phyloP scores from a whole-genome alignment of 495 filamentous ascomycete genomes.

The Bryoglossum gracile region DNA sequence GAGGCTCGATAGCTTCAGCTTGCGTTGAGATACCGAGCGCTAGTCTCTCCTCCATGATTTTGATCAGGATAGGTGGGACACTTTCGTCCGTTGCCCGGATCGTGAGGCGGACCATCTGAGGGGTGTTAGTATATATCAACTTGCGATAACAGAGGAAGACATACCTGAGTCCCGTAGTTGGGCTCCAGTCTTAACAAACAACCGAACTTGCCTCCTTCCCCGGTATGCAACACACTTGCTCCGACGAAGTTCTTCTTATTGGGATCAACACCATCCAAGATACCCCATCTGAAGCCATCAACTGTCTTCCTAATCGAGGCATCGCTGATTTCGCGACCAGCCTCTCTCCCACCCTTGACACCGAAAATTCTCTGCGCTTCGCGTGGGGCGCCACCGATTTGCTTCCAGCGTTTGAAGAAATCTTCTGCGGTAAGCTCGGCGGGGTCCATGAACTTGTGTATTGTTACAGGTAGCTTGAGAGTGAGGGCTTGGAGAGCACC shows the following conservation, averaged over 20 bases:
- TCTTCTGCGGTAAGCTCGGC: constrained; percentile 78
- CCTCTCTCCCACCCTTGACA: constrained; percentile 38
- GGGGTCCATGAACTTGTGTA: constrained; percentile 94
- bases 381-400: constrained; percentile 82
- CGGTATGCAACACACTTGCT: constrained; percentile 81
- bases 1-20: constrained; percentile 22
- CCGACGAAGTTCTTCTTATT: constrained; percentile 91
- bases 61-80: constrained; percentile 72
- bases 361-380: constrained; percentile 86
- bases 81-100: constrained; percentile 89
- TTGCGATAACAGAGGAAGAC: too few relatives aligned
- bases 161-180: constrained; percentile 82
- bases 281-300: constrained; percentile 79
- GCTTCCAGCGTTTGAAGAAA: constrained; percentile 98
- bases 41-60: constrained; percentile 78
- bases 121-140: too few relatives aligned
- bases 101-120: constrained; percentile 89
- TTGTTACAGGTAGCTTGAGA: constrained; percentile 77
- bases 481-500: constrained; percentile 91
- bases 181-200: constrained; percentile 92
- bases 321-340: constrained; percentile 44
- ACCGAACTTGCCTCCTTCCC: constrained; percentile 80
- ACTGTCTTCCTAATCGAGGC: constrained; percentile 59
- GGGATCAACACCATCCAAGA: constrained; percentile 78
- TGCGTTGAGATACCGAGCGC: constrained; percentile 40